Evolutionary conservation across 352 stramenopile genomes (phyloP), one percentile per base, ranked within the genome.

Genomic region (Aphanomyces invadans): DNA sequence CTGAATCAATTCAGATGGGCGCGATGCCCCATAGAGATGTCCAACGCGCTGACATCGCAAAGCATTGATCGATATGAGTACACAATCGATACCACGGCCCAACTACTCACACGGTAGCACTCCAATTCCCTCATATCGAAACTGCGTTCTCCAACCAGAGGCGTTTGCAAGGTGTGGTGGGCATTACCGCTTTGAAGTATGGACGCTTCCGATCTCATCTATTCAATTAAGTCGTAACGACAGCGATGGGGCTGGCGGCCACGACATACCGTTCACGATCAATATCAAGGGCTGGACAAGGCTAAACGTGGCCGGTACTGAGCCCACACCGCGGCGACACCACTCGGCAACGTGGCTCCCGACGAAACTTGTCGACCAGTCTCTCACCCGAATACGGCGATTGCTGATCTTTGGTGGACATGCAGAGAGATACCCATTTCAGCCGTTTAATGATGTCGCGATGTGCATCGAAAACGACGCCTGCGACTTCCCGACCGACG

Each of bases 161-260:
- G 36, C 15, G 7, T 26, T 25, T 19, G 7, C 9, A 42, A 86
- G 76, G 54, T 88, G 81, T 62, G 82, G 82, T 15, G 82, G 82
- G 0, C 82, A 90, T 53, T 90, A 90, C 32, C 88, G 77, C 79
- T 90, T 90, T 65, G 88, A 71, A 45, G 77, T 90, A 0, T 71
- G 76, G 51, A 74, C 89, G 49, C 74, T 77, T 1, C 71, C 51
- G 9, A 48, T 82, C 0, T 59, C 68, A 2, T 57, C 76, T 0
- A 64, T 63, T 1, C 56, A 67, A 23, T 44, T 87, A 15, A 36
- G 23, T 17, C 23, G 53, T 5, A 32, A 52, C 32, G 12, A 65
- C 31, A 29, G n/a, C 42, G 38, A 49, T 63, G n/a, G n/a, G n/a
- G n/a, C n/a, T n/a, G n/a, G n/a, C n/a, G n/a, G n/a, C n/a, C n/a